A percentile compares a stretch with the other conserved stretches of the same genome.
phyloP scores from a whole-genome alignment of 495 filamentous ascomycete genomes.

The Immersiella caudata region DNA sequence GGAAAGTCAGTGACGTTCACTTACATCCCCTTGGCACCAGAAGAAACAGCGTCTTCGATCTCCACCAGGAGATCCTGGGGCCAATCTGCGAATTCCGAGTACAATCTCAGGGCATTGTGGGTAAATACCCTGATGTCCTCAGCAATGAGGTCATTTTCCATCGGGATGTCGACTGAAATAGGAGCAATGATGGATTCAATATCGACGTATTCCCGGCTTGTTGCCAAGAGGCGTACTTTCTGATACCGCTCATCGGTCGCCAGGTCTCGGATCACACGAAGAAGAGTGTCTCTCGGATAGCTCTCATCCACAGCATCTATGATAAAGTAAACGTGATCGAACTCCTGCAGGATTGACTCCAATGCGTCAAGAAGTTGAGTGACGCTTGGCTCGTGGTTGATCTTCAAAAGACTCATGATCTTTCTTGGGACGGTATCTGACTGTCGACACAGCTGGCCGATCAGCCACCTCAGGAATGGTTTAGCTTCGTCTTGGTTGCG shows the following conservation, averaged over 20 bases:
- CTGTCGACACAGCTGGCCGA: neutral
- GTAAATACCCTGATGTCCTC: constrained; percentile 15
- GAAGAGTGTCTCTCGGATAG: constrained; percentile 23
- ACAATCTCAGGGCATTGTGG: neutral
- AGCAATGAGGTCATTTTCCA: constrained; percentile 16
- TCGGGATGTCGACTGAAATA: constrained; percentile 21
- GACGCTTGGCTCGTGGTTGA: neutral
- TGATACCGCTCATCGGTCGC: constrained; percentile 35
- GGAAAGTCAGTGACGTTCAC: neutral
- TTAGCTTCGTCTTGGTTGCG: neutral
- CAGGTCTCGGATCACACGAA: constrained; percentile 31
- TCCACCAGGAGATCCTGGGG: constrained; percentile 25
- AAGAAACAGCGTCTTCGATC: constrained; percentile 33
- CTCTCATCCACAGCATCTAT: constrained; percentile 46
- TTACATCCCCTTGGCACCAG: constrained; percentile 27
- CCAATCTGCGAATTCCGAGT: constrained; percentile 20
- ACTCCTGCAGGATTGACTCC: constrained; percentile 8
- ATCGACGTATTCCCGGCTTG: constrained; percentile 49
- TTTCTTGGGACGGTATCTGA: neutral
- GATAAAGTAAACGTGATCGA: constrained; percentile 31
- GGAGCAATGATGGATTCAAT: constrained; percentile 34
- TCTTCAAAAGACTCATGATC: neutral
- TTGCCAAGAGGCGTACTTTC: constrained; percentile 42
- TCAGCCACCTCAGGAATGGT: neutral
- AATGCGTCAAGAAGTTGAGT: constrained; percentile 19